Evolutionary conservation across 2,329 filamentous ascomycete species (phyloP).

Genomic region (Calonectria henricotiae): DNA sequence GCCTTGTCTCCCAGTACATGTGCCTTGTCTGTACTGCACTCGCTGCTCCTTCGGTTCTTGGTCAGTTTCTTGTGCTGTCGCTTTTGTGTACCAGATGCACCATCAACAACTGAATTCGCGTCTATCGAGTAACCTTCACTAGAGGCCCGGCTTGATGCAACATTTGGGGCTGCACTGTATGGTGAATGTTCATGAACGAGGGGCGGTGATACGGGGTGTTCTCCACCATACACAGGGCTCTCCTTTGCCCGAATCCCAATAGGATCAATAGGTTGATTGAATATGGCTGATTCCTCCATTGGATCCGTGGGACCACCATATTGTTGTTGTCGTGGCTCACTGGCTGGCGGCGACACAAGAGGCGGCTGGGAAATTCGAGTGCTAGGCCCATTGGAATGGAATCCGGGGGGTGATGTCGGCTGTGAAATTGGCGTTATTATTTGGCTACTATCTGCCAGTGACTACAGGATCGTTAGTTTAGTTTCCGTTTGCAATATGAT

Average conservation of each 20-base stretch:
- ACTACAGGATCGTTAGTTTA: slow-evolving; percentile 38
- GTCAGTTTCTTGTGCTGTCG: slow-evolving; percentile 62
- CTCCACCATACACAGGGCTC: slow-evolving; percentile 49
- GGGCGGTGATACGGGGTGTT: slow-evolving; percentile 42
- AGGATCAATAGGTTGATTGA: slow-evolving; percentile 55
- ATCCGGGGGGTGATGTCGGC: slow-evolving; percentile 24
- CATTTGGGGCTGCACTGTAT: slow-evolving; percentile 44
- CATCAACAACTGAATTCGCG: slow-evolving; percentile 48
- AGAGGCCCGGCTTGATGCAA: slow-evolving; percentile 53
- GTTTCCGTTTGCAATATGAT: not conserved
- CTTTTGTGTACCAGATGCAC: slow-evolving; percentile 52
- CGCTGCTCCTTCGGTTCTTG: slow-evolving; percentile 61
- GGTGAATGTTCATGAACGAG: slow-evolving; percentile 48
- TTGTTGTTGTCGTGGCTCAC: slow-evolving; percentile 15
- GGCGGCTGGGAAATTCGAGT: slow-evolving; percentile 31
- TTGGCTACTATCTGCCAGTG: slow-evolving; percentile 37
- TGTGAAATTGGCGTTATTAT: slow-evolving; percentile 34
- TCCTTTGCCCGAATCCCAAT: slow-evolving; percentile 50
- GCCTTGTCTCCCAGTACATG: slow-evolving; percentile 40
- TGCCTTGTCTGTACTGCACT: slow-evolving; percentile 55
- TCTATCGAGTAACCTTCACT: slow-evolving; percentile 57
- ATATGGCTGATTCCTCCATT: slow-evolving; percentile 56
- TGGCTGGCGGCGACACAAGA: slow-evolving; percentile 19
- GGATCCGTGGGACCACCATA: slow-evolving; percentile 47
- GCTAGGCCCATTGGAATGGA: slow-evolving; percentile 35